phyloP scores from a whole-genome alignment of 257 asterid species.

The Scutellaria galericulata region DNA sequence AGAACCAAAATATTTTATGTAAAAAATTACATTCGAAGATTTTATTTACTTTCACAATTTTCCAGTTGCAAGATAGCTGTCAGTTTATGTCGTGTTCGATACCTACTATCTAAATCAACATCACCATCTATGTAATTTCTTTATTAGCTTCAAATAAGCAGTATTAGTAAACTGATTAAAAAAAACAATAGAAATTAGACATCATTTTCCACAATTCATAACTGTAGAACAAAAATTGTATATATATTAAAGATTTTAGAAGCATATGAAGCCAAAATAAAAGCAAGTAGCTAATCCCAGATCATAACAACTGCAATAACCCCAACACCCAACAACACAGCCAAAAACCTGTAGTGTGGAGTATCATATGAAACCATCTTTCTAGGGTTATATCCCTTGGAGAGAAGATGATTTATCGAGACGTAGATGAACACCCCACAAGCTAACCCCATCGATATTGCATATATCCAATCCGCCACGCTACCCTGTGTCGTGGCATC shows the following conservation, averaged over 20 bases:
- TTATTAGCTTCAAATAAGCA: no score
- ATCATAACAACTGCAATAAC: constrained; percentile 93
- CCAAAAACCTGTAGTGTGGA: constrained; percentile 62
- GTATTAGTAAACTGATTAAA: no score
- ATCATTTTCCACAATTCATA: no score
- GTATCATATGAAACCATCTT: constrained; percentile 47
- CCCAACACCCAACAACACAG: constrained; percentile 74
- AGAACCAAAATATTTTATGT: background rate
- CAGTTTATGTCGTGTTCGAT: no score
- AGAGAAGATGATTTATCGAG: constrained; percentile 75
- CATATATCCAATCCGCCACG: constrained; percentile 84
- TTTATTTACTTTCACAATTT: background rate
- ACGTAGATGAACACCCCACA: constrained; percentile 88
- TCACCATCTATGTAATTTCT: no score
- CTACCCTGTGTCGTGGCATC: constrained; percentile 80
- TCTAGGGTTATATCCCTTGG: constrained; percentile 69
- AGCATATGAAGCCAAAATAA: background rate
- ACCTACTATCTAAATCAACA: no score
- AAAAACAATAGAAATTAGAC: no score
- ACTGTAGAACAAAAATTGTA: background rate
- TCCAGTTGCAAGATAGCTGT: background rate
- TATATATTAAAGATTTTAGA: background rate
- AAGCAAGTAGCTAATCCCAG: constrained; percentile 63
- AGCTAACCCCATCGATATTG: constrained; percentile 90
- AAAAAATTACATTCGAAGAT: background rate